Base-by-base conservation (phyloP, 1,284 basidiomycete species). In the Clitocybe nebularis region DNA sequence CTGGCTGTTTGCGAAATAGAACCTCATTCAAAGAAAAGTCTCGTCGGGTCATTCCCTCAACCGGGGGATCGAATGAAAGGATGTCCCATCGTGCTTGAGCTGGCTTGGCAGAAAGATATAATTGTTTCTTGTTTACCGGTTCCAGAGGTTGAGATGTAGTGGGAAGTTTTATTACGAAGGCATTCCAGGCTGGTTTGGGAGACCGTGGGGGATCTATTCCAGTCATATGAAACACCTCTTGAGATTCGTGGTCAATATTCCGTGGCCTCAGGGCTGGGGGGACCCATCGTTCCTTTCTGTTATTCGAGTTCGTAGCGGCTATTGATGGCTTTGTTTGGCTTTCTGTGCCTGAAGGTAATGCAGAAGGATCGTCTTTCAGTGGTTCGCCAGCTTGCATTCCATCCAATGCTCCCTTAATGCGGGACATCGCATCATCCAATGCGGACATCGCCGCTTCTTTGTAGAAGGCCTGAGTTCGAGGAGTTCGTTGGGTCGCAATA, bases 331-430 rank as follows among this genome's bases (percentile, higher is more conserved):
- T 23, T 36, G 36, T 23, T 46, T 45, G 43, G 30, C 42, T 24
- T 49, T 61, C 56, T 34, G 49, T 47, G 10, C 63, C 62, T 36
- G 46, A 38, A 16, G 44, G 25, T 11, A 49, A 43, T 28, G 42
- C 47, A 19, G 51, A 39, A 25, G 49, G 44, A 29, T 44, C 49
- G 23, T 67, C 64, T 46, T 63, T 64, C 13, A 51, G 39, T 16
- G 50, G 44, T 22, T 71, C 67, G 11, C 59, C 61, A 13, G 71
- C 64, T 41, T 86, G 80, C 76, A 89, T 86, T 26, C 75, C 76
- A 57, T 81, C 76, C 56, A 95, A 66, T 3, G 84, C 92, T 16
- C 88, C 90, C 58, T 88, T 92, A 55, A 96, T 91, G 21, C 91
- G 78, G 4, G 87, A 90, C 75, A 96, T 86, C 41, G 83, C 81